Evolutionary conservation across 2,329 filamentous ascomycete genomes (phyloP).

Genomic region (Fusarium lyarnte): DNA sequence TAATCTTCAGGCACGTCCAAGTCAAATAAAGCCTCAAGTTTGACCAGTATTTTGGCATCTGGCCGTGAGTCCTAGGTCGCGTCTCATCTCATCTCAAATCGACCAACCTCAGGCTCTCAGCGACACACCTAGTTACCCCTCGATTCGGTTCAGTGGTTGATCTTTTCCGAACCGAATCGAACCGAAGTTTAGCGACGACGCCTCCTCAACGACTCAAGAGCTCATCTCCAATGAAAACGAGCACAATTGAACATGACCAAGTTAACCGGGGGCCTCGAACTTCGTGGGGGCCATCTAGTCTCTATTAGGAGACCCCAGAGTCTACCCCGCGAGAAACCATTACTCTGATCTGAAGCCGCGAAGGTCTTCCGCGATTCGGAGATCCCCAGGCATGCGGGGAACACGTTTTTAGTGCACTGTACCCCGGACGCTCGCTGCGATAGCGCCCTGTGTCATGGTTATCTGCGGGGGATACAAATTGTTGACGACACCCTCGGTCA

Average conservation of each 20-base stretch:
- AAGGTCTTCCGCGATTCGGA: conserved; percentile 13
- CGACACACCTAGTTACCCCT: background rate
- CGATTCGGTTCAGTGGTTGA: background rate
- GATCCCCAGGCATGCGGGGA: conserved; percentile 25
- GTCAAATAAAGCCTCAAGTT: no score
- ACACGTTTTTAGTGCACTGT: conserved; percentile 13
- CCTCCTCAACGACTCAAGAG: background rate
- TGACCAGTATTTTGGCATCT: no score
- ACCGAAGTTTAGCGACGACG: conserved; percentile 16
- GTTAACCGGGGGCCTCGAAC: conserved; percentile 1
- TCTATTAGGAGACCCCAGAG: background rate
- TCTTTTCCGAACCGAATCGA: conserved; percentile 20
- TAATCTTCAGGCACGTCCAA: no score
- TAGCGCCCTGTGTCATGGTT: conserved; percentile 1
- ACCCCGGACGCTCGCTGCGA: conserved; percentile 16
- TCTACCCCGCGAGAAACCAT: conserved; percentile 8
- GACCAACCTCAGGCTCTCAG: background rate
- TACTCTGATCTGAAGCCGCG: background rate
- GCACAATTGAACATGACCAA: conserved; percentile 6
- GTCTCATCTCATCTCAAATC: background rate
- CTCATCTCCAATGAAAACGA: conserved; percentile 13
- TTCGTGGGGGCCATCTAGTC: background rate
- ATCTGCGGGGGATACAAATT: conserved; percentile 30
- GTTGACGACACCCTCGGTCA: conserved; percentile 25
- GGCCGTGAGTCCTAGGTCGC: no score